A percentile compares a stretch with the other conserved stretches of the same genome.
phyloP scores from a whole-genome alignment of 257 asterid species.

The Euphrasia confusa region DNA sequence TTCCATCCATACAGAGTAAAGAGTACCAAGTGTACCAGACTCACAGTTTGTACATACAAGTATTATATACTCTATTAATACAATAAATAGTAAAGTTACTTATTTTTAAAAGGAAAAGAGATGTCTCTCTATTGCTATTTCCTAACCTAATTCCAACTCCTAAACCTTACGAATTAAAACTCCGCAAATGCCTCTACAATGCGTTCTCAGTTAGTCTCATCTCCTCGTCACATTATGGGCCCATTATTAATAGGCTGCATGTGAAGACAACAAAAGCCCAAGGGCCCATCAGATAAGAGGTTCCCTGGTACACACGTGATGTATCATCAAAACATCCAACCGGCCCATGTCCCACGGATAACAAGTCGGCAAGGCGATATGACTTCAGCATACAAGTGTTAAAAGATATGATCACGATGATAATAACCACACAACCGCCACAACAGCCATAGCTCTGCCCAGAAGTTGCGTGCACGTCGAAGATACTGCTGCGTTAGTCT shows the following conservation, averaged over 20 bases:
- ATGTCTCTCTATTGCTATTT: too few relatives aligned
- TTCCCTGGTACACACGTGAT: slow-evolving; percentile 38
- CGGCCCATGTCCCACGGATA: slow-evolving; percentile 21
- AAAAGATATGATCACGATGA: slow-evolving; percentile 27
- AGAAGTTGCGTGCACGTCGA: slow-evolving; percentile 52
- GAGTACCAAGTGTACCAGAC: too few relatives aligned
- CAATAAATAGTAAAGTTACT: too few relatives aligned
- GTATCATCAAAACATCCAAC: slow-evolving; percentile 26
- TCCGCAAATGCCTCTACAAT: too few relatives aligned
- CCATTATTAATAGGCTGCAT: slow-evolving; percentile 28
- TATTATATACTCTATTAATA: too few relatives aligned
- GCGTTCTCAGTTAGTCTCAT: slow-evolving; percentile 25
- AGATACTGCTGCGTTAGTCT: slow-evolving; percentile 26
- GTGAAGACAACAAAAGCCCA: neutral
- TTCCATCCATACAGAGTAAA: too few relatives aligned
- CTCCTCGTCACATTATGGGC: slow-evolving; percentile 41
- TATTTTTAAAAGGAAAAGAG: too few relatives aligned
- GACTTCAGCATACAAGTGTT: neutral
- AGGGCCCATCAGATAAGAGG: neutral
- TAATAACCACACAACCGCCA: slow-evolving; percentile 28
- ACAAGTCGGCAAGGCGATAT: neutral
- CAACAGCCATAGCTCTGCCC: slow-evolving; percentile 46
- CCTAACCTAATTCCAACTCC: neutral
- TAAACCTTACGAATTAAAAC: neutral
- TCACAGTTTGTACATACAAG: too few relatives aligned